Evolutionary conservation across 2,329 filamentous ascomycete species (phyloP), one percentile per base, ranked within the genome.

Genomic region (Penicillium sp.): DNA sequence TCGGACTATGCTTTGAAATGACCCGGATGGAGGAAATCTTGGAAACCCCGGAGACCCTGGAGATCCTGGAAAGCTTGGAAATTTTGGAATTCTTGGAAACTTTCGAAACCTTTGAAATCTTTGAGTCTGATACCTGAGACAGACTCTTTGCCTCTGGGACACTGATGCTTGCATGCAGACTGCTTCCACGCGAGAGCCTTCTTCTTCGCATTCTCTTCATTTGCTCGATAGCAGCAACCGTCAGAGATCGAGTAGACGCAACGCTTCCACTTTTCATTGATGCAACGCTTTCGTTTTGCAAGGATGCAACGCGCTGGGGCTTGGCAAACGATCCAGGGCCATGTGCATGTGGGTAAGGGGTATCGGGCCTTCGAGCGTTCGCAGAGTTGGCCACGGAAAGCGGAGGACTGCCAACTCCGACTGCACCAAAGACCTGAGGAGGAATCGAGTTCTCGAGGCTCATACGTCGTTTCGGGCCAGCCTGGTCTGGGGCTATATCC

Each of bases 171-270:
- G 12, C 15, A 10, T 38, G 24, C 24, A 54, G 22, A 21, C 45
- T 53, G 22, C 43, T 35, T 29, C 19, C 32, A 4, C 47, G 44
- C 15, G 35, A 41, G 15, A 48, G 10, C 29, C 39, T 44, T 43
- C 26, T 31, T 33, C 15, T 42, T 32, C 28, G 26, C 24, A 28
- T 47, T n/a, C 52, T 31, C 15, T 46, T 56, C 26, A 58, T 41
- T n/a, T 43, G 48, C 12, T 57, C 48, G 1, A 60, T 49, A 10
- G 53, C 54, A 10, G 52, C 49, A 15, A 47, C 40, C 5, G 45
- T 53, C 8, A 59, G 47, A 7, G 55, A 53, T 9, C 38, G 37
- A 8, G 47, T 32, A 1, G 55, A 55, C 0, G 51, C 51, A 22
- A 54, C 19, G 15, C 51, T 57, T 12, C 33, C 53, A 29, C 43